Percentiles rank a stretch among this genome's conserved stretches.
Evolutionary conservation across 257 asterid species (phyloP).

Genomic region (Cinchona pubescens): DNA sequence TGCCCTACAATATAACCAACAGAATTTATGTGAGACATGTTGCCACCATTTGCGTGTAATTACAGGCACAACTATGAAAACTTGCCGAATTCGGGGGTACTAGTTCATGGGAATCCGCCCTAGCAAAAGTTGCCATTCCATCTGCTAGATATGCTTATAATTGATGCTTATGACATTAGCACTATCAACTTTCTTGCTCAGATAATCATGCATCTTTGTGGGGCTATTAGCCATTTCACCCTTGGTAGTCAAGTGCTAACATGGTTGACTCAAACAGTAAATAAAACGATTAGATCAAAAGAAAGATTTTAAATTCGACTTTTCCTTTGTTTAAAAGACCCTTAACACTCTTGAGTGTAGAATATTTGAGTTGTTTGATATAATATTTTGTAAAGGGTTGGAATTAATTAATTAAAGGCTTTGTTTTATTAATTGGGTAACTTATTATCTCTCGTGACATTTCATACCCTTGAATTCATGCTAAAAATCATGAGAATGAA

Average conservation of each 20-base stretch:
- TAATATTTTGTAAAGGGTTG: too few species aligned
- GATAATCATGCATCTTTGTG: not conserved
- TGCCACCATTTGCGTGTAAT: not conserved
- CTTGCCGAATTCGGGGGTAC: not conserved
- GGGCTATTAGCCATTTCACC: not conserved
- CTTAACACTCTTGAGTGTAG: too few species aligned
- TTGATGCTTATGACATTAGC: not conserved
- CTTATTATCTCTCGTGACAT: too few species aligned
- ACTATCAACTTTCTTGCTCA: not conserved
- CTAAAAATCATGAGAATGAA: not conserved
- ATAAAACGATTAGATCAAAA: too few species aligned
- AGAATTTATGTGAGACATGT: not conserved
- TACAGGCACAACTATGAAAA: not conserved
- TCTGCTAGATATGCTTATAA: not conserved
- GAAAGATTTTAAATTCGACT: too few species aligned
- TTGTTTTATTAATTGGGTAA: too few species aligned
- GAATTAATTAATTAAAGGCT: too few species aligned
- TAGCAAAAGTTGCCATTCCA: not conserved
- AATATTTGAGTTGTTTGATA: too few species aligned
- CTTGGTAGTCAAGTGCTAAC: too few species aligned
- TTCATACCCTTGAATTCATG: too few species aligned
- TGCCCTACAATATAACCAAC: not conserved
- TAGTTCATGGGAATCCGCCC: not conserved
- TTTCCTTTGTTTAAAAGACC: too few species aligned
- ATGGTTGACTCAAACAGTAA: too few species aligned